A percentile compares a stretch with the other conserved stretches of the same genome.
Conservation (phyloP, 2,329 filamentous ascomycete genomes). For the Aspergillus versicolor region DNA sequence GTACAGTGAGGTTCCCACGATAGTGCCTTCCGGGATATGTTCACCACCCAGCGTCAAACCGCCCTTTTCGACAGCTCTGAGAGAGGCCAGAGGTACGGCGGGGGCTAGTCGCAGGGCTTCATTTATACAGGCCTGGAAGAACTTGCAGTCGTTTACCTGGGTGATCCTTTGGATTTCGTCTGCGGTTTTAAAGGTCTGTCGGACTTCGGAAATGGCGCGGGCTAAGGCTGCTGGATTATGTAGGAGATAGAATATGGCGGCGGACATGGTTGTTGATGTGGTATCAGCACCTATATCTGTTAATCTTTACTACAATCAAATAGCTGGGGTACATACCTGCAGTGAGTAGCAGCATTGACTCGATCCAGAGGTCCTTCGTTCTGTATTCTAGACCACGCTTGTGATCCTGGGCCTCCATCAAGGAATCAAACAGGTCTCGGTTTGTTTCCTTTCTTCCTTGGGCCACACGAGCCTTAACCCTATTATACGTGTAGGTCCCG, state of each 20-base stretch:
- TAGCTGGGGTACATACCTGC: too few relatives aligned
- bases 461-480: background rate
- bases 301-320: too few relatives aligned
- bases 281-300: background rate
- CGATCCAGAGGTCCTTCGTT: slow-evolving; percentile 7
- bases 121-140: slow-evolving; percentile 9
- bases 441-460: too few relatives aligned
- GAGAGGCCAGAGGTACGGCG: slow-evolving; percentile 23
- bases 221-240: background rate
- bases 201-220: slow-evolving; percentile 31
- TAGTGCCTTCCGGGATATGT: slow-evolving; percentile 31
- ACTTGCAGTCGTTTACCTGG: background rate
- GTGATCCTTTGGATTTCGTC: slow-evolving; percentile 32
- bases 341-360: background rate
- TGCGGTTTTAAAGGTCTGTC: slow-evolving; percentile 28
- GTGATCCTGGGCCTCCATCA: background rate
- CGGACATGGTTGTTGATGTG: background rate
- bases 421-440: too few relatives aligned
- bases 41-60: slow-evolving; percentile 28
- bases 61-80: slow-evolving; percentile 30
- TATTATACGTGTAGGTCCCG: background rate
- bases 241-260: background rate
- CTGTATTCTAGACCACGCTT: background rate
- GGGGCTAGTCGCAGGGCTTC: slow-evolving; percentile 19
- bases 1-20: slow-evolving; percentile 41